Evolutionary conservation across 768 basidiomycete genomes (phyloP).

Genomic region (Mycena galericulata): DNA sequence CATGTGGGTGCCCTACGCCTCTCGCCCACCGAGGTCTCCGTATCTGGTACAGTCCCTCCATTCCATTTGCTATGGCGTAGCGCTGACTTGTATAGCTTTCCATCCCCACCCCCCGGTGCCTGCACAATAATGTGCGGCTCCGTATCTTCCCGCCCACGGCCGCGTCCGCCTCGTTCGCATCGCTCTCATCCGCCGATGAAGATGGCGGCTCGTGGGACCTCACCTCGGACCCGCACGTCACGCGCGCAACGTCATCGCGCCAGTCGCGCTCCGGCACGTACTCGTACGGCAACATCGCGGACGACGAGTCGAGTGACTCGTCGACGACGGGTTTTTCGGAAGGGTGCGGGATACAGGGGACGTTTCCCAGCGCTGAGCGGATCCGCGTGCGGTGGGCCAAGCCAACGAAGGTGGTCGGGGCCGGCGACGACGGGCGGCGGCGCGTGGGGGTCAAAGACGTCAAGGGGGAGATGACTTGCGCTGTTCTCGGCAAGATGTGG

Average conservation of each 20-base stretch:
- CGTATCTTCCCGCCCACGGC: constrained; percentile 76
- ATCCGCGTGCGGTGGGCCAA: constrained; percentile 85
- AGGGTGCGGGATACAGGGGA: constrained; percentile 77
- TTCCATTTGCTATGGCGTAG: constrained; percentile 1
- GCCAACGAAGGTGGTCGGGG: constrained; percentile 61
- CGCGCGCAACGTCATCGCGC: constrained; percentile 61
- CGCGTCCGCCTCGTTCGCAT: constrained; percentile 72
- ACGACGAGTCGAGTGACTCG: constrained; percentile 86
- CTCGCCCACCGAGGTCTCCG: constrained; percentile 78
- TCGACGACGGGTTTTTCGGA: constrained; percentile 66
- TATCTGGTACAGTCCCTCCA: constrained; percentile 65
- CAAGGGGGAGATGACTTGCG: constrained; percentile 74
- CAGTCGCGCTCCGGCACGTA: constrained; percentile 58
- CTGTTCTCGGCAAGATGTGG: constrained; percentile 63
- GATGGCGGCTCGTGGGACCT: constrained; percentile 80
- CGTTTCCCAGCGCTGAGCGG: constrained; percentile 82
- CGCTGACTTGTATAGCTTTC: constrained; percentile 62
- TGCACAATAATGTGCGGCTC: constrained; percentile 80
- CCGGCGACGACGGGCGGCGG: constrained; percentile 63
- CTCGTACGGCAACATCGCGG: constrained; percentile 79
- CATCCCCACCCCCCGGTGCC: constrained; percentile 81
- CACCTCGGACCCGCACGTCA: constrained; percentile 81
- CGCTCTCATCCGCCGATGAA: constrained; percentile 81
- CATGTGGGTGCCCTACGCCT: constrained; percentile 77
- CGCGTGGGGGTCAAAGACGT: constrained; percentile 78